Conservation (phyloP, 805 yeast genomes). For the Cyberlindnera galapagoensis region DNA sequence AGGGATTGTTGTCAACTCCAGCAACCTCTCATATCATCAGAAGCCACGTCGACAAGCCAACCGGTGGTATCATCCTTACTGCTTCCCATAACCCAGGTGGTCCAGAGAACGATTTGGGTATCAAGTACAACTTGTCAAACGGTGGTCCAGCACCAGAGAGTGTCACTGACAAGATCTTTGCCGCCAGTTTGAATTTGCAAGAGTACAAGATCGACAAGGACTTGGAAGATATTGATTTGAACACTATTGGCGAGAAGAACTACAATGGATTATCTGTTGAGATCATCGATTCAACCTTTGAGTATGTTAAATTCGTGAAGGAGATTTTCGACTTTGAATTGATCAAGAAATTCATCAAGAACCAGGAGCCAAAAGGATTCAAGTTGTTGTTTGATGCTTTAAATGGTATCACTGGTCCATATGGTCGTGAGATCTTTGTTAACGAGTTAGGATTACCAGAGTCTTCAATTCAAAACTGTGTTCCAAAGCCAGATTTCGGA, state of each 20-base stretch:
- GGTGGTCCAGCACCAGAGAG: slow-evolving; percentile 99
- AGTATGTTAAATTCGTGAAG: slow-evolving; percentile 73
- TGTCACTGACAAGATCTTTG: slow-evolving; percentile 84
- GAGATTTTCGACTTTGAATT: slow-evolving; percentile 81
- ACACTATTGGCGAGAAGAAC: slow-evolving; percentile 43
- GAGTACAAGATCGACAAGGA: slow-evolving; percentile 53
- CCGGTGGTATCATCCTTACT: slow-evolving; percentile 94
- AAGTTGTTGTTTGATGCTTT: slow-evolving; percentile 80
- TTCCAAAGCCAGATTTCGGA: slow-evolving; percentile 87
- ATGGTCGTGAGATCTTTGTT: slow-evolving; percentile 77
- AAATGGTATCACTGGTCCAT: slow-evolving; percentile 97
- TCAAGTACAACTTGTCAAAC: slow-evolving; percentile 88
- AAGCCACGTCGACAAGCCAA: slow-evolving; percentile 44
- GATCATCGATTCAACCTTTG: slow-evolving; percentile 74
- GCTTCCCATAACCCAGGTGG: slow-evolving; percentile 99
- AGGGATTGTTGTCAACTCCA: slow-evolving; percentile 89
- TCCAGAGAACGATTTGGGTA: slow-evolving; percentile 85
- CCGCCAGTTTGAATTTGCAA: slow-evolving; percentile 50
- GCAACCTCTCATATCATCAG: slow-evolving; percentile 94
- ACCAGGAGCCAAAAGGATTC: slow-evolving; percentile 44
- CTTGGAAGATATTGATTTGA: slow-evolving; percentile 60
- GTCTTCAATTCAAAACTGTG: slow-evolving; percentile 68
- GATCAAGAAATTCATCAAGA: slow-evolving; percentile 62
- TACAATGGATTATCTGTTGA: slow-evolving; percentile 68
- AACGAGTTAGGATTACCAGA: slow-evolving; percentile 76